Base-by-base conservation (phyloP, 2,329 filamentous ascomycete species). In the Arachnomyces sp. region DNA sequence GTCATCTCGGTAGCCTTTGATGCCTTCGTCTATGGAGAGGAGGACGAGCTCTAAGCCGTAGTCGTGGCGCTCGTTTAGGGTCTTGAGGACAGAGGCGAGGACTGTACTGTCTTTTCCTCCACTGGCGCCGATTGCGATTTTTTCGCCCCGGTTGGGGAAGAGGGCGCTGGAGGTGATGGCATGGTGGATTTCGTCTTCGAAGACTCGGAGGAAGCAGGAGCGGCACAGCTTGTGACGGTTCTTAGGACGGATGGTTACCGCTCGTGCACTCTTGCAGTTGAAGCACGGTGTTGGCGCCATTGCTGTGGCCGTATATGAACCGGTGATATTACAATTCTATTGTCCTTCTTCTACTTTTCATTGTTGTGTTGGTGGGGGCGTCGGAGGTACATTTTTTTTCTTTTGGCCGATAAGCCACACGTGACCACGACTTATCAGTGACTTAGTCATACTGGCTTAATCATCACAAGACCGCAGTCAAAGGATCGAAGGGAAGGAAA, bases 31-130 rank as follows among this genome's bases (percentile, higher is more conserved):
- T 53, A 98, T 90, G 45, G 85, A 93, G 31, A 98, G 73, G 0
- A 98, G 72, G 0, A 93, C 76, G 2, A 98, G 73, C 32, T 96
- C 79, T 4, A 98, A 69, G 1, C 83, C 85, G 60, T 96, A 96
- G 49, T 81, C 71, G 59, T 95, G 79, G 34, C 89, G 79, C 59
- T 94, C 86, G 53, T 98, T 96, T 2, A 98, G 71, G 0, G 88
- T 94, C 62, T 95, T 95, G 38, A 98, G 73, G 0, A 98, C 89
- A 0, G 88, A 93, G 3, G 92, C 92, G 8, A 98, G 73, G 0
- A 98, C 92, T 0, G 92, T 98, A 38, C 88, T 95, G 63, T 98
- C 92, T 66, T 98, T 98, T 52, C 92, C 92, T 40, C 92, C 92
- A 1, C 89, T 95, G 36, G 93, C 92, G 32, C 92, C 93, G 55